These are phyloP conservation scores for Solanum piurae DNA, from an alignment of 257 asterid species.

Conservation along the genomic window DNA sequence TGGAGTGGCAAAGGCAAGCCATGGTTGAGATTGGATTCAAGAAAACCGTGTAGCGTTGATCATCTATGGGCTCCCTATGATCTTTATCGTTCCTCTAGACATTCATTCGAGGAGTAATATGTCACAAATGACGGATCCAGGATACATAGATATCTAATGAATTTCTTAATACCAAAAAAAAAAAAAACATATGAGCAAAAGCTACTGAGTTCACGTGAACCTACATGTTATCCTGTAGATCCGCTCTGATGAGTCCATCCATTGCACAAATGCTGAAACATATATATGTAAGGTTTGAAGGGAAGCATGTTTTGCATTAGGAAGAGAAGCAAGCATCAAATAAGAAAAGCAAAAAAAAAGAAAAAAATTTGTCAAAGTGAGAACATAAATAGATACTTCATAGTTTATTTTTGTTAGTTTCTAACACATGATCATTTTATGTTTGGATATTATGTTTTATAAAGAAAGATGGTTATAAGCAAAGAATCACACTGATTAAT, in stretches of 20 bases:
- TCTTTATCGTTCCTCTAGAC: constrained; percentile 34
- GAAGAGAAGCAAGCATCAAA: background rate
- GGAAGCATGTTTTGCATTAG: background rate
- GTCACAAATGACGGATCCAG: background rate
- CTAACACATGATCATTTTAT: background rate
- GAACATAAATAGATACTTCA: background rate
- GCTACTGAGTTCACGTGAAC: background rate
- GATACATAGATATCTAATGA: background rate
- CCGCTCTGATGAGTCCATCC: background rate
- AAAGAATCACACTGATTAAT: background rate
- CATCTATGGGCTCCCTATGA: constrained; percentile 81
- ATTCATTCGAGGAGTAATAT: constrained; percentile 42
- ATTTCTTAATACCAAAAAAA: background rate
- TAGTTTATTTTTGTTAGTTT: background rate
- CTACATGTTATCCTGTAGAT: background rate
- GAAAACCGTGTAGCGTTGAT: constrained; percentile 59
- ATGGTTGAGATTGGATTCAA: constrained; percentile 64
- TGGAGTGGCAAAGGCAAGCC: constrained; percentile 94
- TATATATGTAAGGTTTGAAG: background rate
- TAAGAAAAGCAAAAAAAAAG: background rate
- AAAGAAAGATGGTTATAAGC: background rate
- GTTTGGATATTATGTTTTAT: background rate
- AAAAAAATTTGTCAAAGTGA: background rate
- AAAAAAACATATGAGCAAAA: background rate
- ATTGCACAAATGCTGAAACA: background rate